Conservation (phyloP, 495 filamentous ascomycete genomes). For the Parathielavia hyrcaniae region DNA sequence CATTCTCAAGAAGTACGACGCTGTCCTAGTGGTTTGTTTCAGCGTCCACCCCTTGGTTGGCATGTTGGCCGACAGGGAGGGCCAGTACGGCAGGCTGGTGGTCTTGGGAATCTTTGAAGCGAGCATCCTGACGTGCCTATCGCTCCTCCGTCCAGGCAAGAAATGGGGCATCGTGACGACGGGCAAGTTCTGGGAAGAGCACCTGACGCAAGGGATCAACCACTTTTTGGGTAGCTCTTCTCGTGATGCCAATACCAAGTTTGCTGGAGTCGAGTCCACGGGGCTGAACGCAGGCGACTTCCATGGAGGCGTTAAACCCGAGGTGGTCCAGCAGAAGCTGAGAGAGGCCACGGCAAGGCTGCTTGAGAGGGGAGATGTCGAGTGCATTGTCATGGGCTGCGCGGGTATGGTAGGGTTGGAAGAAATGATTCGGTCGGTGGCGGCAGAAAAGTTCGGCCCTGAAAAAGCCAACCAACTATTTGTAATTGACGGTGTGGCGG, state of each 20-base stretch:
- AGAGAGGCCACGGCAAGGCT: slow-evolving; percentile 62
- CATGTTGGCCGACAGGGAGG: slow-evolving; percentile 42
- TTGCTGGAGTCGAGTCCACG: slow-evolving; percentile 77
- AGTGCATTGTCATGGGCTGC: slow-evolving; percentile 69
- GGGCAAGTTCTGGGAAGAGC: slow-evolving; percentile 70
- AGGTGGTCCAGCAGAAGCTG: slow-evolving; percentile 60
- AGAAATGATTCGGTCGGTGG: slow-evolving; percentile 65
- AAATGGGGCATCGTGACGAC: slow-evolving; percentile 89
- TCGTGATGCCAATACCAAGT: slow-evolving; percentile 34
- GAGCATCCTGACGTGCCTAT: slow-evolving; percentile 56
- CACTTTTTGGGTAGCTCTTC: slow-evolving; percentile 44
- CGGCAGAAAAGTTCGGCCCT: slow-evolving; percentile 56
- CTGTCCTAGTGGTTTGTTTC: slow-evolving; percentile 81
- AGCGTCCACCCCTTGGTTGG: slow-evolving; percentile 77
- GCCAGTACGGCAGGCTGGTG: slow-evolving; percentile 26
- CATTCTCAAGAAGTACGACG: slow-evolving; percentile 56
- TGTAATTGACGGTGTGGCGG: slow-evolving; percentile 80
- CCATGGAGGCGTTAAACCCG: slow-evolving; percentile 57
- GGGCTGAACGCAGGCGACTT: slow-evolving; percentile 77
- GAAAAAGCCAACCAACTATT: slow-evolving; percentile 53
- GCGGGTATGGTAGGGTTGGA: slow-evolving; percentile 92
- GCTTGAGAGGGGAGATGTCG: slow-evolving; percentile 51
- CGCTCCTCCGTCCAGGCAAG: slow-evolving; percentile 34
- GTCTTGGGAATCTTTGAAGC: slow-evolving; percentile 89
- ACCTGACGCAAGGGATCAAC: slow-evolving; percentile 59